A percentile compares a stretch with the other conserved stretches of the same genome.
phyloP scores from a whole-genome alignment of 2,329 filamentous ascomycete species.

The Byssochlamys sp. region DNA sequence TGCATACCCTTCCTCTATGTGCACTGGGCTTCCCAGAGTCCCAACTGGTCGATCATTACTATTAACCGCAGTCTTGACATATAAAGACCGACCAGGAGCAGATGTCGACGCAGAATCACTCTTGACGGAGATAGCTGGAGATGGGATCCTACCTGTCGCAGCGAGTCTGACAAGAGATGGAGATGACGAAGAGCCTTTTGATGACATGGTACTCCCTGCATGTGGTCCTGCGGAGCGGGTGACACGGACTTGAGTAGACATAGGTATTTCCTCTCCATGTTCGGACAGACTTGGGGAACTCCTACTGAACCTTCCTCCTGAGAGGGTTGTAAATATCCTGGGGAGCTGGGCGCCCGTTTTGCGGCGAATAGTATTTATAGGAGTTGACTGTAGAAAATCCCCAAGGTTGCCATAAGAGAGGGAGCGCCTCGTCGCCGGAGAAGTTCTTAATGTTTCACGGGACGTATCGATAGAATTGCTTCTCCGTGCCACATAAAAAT shows the following conservation, averaged over 20 bases:
- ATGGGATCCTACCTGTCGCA: slow-evolving; percentile 8
- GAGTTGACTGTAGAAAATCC: neutral
- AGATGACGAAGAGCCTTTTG: neutral
- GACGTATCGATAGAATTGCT: slow-evolving; percentile 10
- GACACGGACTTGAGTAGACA: neutral
- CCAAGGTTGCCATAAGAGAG: slow-evolving; percentile 9
- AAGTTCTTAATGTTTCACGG: slow-evolving; percentile 7
- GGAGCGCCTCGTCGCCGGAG: slow-evolving; percentile 7
- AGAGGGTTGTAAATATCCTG: slow-evolving; percentile 10
- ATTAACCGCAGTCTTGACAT: neutral
- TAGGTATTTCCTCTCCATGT: neutral
- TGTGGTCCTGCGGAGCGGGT: slow-evolving; percentile 10
- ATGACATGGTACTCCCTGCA: neutral
- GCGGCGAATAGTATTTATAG: slow-evolving; percentile 7
- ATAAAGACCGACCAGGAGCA: neutral
- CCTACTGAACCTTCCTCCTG: neutral
- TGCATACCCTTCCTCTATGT: slow-evolving; percentile 10
- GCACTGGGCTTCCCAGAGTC: slow-evolving; percentile 6
- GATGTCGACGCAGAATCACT: neutral
- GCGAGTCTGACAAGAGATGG: neutral
- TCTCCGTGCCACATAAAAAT: slow-evolving; percentile 1
- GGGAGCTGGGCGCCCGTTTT: slow-evolving; percentile 13
- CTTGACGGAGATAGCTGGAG: neutral
- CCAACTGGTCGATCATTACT: slow-evolving; percentile 1
- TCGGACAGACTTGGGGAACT: neutral